Base-by-base conservation (phyloP, 306 rosid species). In the Betula pendula region DNA sequence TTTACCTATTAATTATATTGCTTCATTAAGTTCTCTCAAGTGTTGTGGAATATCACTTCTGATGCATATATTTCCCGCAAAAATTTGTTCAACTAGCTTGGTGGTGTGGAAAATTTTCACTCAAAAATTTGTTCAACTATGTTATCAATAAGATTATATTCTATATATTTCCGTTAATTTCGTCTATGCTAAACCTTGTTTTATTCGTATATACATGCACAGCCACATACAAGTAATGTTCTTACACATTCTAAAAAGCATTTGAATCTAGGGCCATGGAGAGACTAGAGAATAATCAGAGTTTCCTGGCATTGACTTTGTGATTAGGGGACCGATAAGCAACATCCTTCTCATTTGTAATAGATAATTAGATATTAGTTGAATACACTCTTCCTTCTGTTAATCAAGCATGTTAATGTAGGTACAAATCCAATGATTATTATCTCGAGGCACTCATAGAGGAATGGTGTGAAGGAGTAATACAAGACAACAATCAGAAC, bases 381-480 rank as follows among this genome's bases (percentile, higher is more conserved):
- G 4, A 62, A 31, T 62, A 31, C 52, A 47, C 13, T 60, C 67
- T 72, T 45, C 62, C 14, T 81, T 58, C 72, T 78, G 8, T 29
- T 58, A 67, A 62, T 47, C 1, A 19, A 51, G n/a, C 35, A 16
- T 40, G 6, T 51, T 66, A 71, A 35, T 80, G 77, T 86, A 95
- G 98, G 90, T 95, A 87, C 87, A 89, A 84, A 79, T 66, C 98
- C 69, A 90, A 83, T 67, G 97, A 94, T 86, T 88, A 83, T 81
- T 90, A 89, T 84, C 91, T 94, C 56, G 84, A 89, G 80, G 89
- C 82, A 81, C 79, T 94, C 65, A 88, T 94, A 67, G 95, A 89
- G 82, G 98, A 92, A 81, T 92, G 98, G 97, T 95, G 97, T 75
- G 98, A 92, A 86, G 98, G 97, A 81, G 96, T 95, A 53, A 74